A percentile compares a stretch with the other conserved stretches of the same genome.
These are phyloP conservation scores for Ogataea degrootiae DNA, from an alignment of 805 yeast species.

Conservation along the genomic window DNA sequence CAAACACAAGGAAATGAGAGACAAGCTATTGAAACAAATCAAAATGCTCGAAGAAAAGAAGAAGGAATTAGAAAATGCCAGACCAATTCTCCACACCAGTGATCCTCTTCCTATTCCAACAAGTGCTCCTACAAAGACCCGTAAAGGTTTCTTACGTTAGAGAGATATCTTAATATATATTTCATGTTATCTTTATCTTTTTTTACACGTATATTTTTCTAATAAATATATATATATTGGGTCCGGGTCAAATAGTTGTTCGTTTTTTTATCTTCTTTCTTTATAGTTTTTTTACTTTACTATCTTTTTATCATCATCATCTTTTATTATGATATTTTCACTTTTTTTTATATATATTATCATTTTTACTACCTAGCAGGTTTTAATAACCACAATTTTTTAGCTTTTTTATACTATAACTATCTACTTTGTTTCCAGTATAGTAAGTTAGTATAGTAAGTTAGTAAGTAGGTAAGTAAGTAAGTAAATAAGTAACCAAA, in stretches of 20 bases:
- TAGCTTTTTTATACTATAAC: too few relatives aligned
- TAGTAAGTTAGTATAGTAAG: not conserved
- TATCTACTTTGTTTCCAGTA: not conserved
- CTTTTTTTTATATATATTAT: too few relatives aligned
- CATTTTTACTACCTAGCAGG: too few relatives aligned
- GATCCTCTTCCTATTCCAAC: slow-evolving; percentile 32
- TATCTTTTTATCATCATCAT: not conserved
- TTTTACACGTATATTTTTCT: not conserved
- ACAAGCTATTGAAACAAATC: slow-evolving; percentile 82
- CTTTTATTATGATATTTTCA: not conserved
- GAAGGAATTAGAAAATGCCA: slow-evolving; percentile 61
- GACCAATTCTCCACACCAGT: slow-evolving; percentile 41
- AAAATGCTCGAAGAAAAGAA: slow-evolving; percentile 89
- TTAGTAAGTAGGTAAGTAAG: too few relatives aligned
- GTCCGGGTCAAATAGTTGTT: not conserved
- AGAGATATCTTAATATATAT: not conserved
- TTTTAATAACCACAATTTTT: too few relatives aligned
- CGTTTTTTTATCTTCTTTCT: not conserved
- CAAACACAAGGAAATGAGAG: slow-evolving; percentile 96
- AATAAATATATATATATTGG: not conserved
- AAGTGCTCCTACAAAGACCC: slow-evolving; percentile 52
- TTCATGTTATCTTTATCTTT: not conserved
- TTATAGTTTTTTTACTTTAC: not conserved
- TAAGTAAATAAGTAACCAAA: not conserved
- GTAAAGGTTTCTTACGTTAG: slow-evolving; percentile 76